phyloP scores from a whole-genome alignment of 139 green algal species.

The Zygnema cylindricum region DNA sequence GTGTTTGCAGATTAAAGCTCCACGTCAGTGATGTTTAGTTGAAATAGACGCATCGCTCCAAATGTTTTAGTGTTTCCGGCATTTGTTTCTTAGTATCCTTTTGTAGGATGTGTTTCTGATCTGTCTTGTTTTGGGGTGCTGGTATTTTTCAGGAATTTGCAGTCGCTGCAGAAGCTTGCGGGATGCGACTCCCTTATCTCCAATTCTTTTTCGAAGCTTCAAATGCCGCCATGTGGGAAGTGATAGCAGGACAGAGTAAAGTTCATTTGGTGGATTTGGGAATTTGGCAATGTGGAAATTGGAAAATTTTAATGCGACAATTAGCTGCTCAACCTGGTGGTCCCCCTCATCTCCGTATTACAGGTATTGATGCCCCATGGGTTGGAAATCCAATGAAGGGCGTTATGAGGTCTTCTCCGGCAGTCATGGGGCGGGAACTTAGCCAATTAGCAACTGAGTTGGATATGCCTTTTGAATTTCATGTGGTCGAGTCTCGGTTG shows the following conservation, averaged over 20 bases:
- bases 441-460: neutral
- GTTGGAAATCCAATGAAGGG: neutral
- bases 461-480: neutral
- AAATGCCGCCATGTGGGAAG: neutral
- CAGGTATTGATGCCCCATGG: neutral
- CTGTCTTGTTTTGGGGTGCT: too few species aligned
- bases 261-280: conserved; percentile 19
- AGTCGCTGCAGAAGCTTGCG: neutral
- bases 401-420: neutral
- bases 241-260: neutral
- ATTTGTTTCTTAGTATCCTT: too few species aligned
- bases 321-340: neutral
- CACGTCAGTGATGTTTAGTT: too few species aligned
- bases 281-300: neutral
- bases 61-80: too few species aligned
- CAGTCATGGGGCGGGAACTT: neutral
- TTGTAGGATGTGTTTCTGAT: too few species aligned
- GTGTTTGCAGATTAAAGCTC: too few species aligned
- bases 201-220: neutral
- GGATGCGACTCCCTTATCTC: neutral
- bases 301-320: neutral
- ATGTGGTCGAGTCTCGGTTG: neutral
- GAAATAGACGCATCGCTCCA: too few species aligned
- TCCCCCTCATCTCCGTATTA: neutral
- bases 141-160: neutral